Evolutionary conservation across 2,329 filamentous ascomycete species (phyloP).

Genomic region (Zymoseptoria brevis): DNA sequence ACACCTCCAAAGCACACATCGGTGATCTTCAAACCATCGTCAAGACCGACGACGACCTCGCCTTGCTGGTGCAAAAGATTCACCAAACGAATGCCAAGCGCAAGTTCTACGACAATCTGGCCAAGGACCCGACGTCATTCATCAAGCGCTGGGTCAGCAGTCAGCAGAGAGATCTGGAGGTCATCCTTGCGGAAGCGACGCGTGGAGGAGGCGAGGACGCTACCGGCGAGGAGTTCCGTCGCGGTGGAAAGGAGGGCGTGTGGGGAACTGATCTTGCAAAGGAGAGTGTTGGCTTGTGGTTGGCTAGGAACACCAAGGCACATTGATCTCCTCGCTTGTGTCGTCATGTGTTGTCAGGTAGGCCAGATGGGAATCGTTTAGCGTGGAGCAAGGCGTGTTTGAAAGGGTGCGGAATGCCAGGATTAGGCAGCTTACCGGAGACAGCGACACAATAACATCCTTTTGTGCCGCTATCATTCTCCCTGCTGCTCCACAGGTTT

Average conservation of each 20-base stretch:
- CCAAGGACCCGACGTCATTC: slow-evolving; percentile 75
- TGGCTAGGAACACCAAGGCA: slow-evolving; percentile 29
- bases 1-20: slow-evolving; percentile 40
- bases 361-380: not conserved
- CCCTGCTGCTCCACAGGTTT: no score
- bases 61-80: slow-evolving; percentile 73
- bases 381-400: not conserved
- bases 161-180: slow-evolving; percentile 83
- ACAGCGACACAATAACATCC: not conserved
- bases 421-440: not conserved
- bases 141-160: slow-evolving; percentile 81
- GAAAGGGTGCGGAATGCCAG: not conserved
- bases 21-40: slow-evolving; percentile 68
- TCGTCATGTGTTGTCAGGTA: not conserved
- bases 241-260: slow-evolving; percentile 52
- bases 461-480: not conserved
- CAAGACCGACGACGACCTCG: slow-evolving; percentile 74
- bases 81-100: slow-evolving; percentile 83
- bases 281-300: slow-evolving; percentile 55
- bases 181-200: slow-evolving; percentile 74
- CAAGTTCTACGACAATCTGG: slow-evolving; percentile 71
- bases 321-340: not conserved
- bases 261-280: slow-evolving; percentile 56
- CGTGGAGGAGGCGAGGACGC: slow-evolving; percentile 46
- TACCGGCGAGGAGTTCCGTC: slow-evolving; percentile 61